Base-by-base conservation (phyloP, 371 early-diverging fungal species). In the Thermomucor indicae-seudaticae region DNA sequence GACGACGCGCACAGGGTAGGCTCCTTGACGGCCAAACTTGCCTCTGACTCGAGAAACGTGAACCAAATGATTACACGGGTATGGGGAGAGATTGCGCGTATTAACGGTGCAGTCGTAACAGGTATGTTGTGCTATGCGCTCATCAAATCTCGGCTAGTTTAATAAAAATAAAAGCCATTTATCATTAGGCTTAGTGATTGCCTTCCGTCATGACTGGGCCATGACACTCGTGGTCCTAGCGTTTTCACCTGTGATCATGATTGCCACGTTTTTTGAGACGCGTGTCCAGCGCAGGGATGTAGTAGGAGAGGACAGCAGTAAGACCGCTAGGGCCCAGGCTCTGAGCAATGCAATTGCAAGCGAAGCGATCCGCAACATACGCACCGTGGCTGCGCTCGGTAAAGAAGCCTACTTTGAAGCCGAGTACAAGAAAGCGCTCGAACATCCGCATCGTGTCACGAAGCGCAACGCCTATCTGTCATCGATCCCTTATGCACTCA, bases 321-420 rank as follows among this genome's bases (percentile, higher is more conserved):
- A 83, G 55, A 81, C 76, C 30, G 72, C 78, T 57, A 79, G 79
- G 48, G 83, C 85, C 0, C 85, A 87, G 48, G 80, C 83, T 57
- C 69, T 78, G 23, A 79, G 87, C 34, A 81, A 83, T 47, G 85
- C 84, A 60, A 75, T 83, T 25, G 90, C 92, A 34, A 76, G 80
- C 53, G 96, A 97, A 64, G 90, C 91, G 22, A 84, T 96, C 40
- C 70, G 82, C 47, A 83, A 87, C 64, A 88, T 96, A 44, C 84
- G 95, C 35, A 96, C 95, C 2, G 93, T 96, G 11, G 80, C 84
- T 30, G 70, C 86, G 2, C 71, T 96, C 16, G 87, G 84, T 19
- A 85, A 89, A 54, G 93, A 97, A 60, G 24, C 45, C n/a, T 61
- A 70, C 17, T 88, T 93, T 49, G 79, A 82, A 59, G 43, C 44